A percentile compares a stretch with the other conserved stretches of the same genome.
phyloP scores from a whole-genome alignment of 1,284 basidiomycete species.

The Leccinum griseonigrum region DNA sequence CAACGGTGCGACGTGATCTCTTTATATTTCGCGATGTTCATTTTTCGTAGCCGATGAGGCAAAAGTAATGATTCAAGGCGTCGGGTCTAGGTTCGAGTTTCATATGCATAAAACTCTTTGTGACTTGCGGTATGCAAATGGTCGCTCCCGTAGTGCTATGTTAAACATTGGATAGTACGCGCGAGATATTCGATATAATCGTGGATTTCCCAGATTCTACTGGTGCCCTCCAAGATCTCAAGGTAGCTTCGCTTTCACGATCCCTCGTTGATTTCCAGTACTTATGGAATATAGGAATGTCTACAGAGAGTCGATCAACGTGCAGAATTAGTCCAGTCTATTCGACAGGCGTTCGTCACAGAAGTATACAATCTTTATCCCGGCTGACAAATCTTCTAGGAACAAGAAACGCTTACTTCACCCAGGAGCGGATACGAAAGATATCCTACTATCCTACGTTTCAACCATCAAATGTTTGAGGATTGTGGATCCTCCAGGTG shows the following conservation, averaged over 20 bases:
- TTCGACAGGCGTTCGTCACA: constrained; percentile 64
- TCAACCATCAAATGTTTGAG: constrained; percentile 90
- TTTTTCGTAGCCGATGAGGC: constrained; percentile 61
- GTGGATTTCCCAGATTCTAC: constrained; percentile 89
- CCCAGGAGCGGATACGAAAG: constrained; percentile 93
- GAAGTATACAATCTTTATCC: neutral
- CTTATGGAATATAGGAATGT: constrained; percentile 53
- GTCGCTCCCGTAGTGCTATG: neutral
- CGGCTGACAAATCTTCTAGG: constrained; percentile 38
- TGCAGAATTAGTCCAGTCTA: constrained; percentile 60
- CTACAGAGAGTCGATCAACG: constrained; percentile 78
- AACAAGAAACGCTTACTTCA: constrained; percentile 88
- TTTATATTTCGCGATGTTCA: constrained; percentile 21
- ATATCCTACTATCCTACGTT: constrained; percentile 93
- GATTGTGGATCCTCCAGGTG: constrained; percentile 88
- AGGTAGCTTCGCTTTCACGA: constrained; percentile 41
- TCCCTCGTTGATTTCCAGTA: neutral
- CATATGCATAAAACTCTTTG: constrained; percentile 88
- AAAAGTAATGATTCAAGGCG: constrained; percentile 68
- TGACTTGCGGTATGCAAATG: constrained; percentile 68
- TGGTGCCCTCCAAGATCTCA: constrained; percentile 86
- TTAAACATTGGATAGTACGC: constrained; percentile 51
- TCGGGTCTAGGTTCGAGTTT: constrained; percentile 87
- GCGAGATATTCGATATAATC: constrained; percentile 95
- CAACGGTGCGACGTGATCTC: constrained; percentile 42